Evolutionary conservation across 2,329 filamentous ascomycete genomes (phyloP).

Genomic region (Sarocladiaceae sp.): DNA sequence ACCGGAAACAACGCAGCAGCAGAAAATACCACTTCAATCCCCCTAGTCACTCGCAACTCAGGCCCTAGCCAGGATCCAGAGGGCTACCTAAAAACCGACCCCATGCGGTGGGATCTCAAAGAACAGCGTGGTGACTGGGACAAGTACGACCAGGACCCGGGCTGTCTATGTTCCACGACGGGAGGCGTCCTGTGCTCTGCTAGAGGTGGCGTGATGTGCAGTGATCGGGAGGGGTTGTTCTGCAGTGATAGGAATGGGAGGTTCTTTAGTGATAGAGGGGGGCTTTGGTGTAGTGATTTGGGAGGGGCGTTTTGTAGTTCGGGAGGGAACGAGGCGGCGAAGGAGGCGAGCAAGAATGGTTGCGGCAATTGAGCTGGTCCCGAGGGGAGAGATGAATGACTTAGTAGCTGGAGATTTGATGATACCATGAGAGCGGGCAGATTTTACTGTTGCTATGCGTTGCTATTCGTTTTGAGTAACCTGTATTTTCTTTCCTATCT

Average conservation of each 20-base stretch:
- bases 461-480: too few relatives aligned
- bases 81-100: not conserved
- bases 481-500: too few relatives aligned
- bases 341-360: too few relatives aligned
- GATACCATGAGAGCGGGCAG: too few relatives aligned
- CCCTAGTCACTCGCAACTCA: not conserved
- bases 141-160: slow-evolving; percentile 3
- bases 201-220: not conserved
- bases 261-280: slow-evolving; percentile 2
- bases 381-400: not conserved
- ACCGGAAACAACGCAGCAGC: too few relatives aligned
- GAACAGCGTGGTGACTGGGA: slow-evolving; percentile 13
- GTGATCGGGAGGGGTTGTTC: not conserved
- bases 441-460: too few relatives aligned
- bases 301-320: not conserved
- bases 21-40: not conserved
- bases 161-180: slow-evolving; percentile 6
- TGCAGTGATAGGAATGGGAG: not conserved
- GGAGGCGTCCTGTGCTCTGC: not conserved
- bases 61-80: not conserved
- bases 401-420: not conserved
- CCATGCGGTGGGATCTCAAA: slow-evolving; percentile 13
- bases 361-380: too few relatives aligned
- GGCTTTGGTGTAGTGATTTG: slow-evolving; percentile 3
- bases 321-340: not conserved